Evolutionary conservation across 495 filamentous ascomycete species (phyloP).

Genomic region (Astrothelium macrocarpum): DNA sequence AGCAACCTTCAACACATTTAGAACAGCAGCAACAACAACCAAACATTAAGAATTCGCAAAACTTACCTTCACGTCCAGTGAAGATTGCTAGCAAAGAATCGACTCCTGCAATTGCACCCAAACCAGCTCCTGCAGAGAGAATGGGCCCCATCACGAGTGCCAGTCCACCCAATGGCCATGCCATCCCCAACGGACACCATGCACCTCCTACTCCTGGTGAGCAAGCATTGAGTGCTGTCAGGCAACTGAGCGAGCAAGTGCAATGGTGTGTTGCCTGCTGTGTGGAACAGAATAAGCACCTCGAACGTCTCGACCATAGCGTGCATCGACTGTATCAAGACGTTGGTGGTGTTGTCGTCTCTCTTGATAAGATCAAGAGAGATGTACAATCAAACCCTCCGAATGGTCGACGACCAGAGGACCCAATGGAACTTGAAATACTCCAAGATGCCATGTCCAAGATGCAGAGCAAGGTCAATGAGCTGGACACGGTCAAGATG

Average conservation of each 20-base stretch:
- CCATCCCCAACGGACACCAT: not conserved
- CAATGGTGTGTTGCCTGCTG: slow-evolving; percentile 5
- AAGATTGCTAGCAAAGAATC: slow-evolving; percentile 5
- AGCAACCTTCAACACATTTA: not conserved
- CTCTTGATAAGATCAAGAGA: not conserved
- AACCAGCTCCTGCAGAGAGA: not conserved
- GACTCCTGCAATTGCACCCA: slow-evolving; percentile 1
- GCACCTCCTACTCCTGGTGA: not conserved
- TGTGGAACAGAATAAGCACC: slow-evolving; percentile 2
- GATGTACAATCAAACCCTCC: not conserved
- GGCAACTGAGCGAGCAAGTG: slow-evolving; percentile 1
- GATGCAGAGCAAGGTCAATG: slow-evolving; percentile 22
- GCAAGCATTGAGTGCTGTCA: not conserved
- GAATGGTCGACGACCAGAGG: slow-evolving; percentile 2
- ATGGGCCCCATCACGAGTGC: slow-evolving; percentile 5
- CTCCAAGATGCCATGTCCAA: slow-evolving; percentile 1
- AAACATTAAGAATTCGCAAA: not conserved
- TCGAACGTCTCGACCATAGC: slow-evolving; percentile 2
- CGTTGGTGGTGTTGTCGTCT: not conserved
- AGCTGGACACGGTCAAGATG: slow-evolving; percentile 32
- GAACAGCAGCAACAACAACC: not conserved
- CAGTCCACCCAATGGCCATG: slow-evolving; percentile 3
- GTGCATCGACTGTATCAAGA: not conserved
- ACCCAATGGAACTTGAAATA: not conserved
- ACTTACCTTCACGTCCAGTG: not conserved